Percentiles rank a stretch among this genome's conserved stretches.
phyloP scores from a whole-genome alignment of 2,329 filamentous ascomycete genomes.

The Hypoxylon sp. region DNA sequence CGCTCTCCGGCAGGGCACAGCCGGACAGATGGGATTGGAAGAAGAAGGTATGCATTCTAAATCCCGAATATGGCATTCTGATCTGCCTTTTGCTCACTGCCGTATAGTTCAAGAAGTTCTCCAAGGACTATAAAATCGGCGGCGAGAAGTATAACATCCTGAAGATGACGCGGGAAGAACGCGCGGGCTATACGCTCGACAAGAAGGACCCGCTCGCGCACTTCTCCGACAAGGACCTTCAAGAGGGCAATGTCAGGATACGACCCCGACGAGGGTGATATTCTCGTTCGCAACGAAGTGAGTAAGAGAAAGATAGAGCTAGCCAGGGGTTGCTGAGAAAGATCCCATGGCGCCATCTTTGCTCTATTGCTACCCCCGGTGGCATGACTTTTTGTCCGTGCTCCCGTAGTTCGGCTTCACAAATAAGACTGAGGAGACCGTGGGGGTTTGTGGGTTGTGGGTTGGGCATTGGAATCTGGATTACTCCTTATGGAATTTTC shows the following conservation, averaged over 20 bases:
- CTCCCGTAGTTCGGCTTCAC: constrained; percentile 28
- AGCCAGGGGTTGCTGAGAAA: constrained; percentile 14
- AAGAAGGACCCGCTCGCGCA: constrained; percentile 43
- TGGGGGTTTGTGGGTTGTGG: constrained; percentile 21
- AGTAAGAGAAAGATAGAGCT: background rate
- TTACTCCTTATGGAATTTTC: constrained; percentile 23
- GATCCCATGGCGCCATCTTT: constrained; percentile 9
- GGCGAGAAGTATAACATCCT: constrained; percentile 42
- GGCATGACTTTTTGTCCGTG: background rate
- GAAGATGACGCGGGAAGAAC: constrained; percentile 40
- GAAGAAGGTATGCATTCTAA: constrained; percentile 36
- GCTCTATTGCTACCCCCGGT: constrained; percentile 12
- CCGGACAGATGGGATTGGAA: constrained; percentile 43
- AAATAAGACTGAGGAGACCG: constrained; percentile 15
- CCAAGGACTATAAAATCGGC: constrained; percentile 37
- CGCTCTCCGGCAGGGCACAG: constrained; percentile 34
- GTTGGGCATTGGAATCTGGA: constrained; percentile 28
- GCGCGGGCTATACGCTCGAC: constrained; percentile 37
- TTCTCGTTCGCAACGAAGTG: constrained; percentile 10
- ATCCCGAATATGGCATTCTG: no score
- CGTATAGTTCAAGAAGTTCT: constrained; percentile 38
- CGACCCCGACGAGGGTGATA: constrained; percentile 37
- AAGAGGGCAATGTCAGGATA: constrained; percentile 37
- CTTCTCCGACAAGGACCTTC: constrained; percentile 40
- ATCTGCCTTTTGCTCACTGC: constrained; percentile 3